Evolutionary conservation across 2,329 filamentous ascomycete species (phyloP), one percentile per base, ranked within the genome.

Genomic region (Alternaria sp.): DNA sequence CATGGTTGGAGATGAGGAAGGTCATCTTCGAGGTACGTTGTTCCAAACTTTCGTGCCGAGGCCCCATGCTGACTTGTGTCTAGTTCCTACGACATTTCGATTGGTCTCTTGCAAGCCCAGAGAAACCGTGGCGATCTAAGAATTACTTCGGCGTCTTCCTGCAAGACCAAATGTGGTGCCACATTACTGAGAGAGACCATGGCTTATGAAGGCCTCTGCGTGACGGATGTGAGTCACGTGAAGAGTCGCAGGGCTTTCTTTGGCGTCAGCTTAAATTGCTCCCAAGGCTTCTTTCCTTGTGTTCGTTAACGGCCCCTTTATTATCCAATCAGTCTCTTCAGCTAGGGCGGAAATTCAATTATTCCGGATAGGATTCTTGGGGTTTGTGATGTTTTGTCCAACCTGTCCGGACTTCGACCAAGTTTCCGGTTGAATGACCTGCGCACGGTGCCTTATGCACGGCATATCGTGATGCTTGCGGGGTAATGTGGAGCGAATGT

Each of bases 11-110:
- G 65, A 70, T 78, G 9, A 74, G 69, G 30, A 80, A 79, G 61
- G 68, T 80, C 1, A 73, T 80, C 41, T 79, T 82, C 4, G 82
- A 85, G 79, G 81, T 82, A 50, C n/a, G 64, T 63, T 12, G 1
- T 6, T 33, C 12, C 14, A n/a, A 2, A 30, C 4, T 25, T 44
- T 53, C 6, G 5, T 3, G 15, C 1, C 9, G 14, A 2, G 15
- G 5, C 20, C 20, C 15, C 2, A 33, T 18, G 37, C 20, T 62
- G 2, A 53, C 28, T 33, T 6, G 25, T 12, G 5, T 12, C 12
- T 71, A 51, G 67, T 65, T 73, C 15, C 25, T 74, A 23, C 54
- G 71, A 1, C 57, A 75, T 51, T 74, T 75, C 30, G 70, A 75
- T 37, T 73, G 71, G 68, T 68, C 71, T 12, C 49, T 73, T 28